These are phyloP conservation scores for Chlamydomonas eustigma DNA, from an alignment of 139 green algal species.

Conservation along the genomic window DNA sequence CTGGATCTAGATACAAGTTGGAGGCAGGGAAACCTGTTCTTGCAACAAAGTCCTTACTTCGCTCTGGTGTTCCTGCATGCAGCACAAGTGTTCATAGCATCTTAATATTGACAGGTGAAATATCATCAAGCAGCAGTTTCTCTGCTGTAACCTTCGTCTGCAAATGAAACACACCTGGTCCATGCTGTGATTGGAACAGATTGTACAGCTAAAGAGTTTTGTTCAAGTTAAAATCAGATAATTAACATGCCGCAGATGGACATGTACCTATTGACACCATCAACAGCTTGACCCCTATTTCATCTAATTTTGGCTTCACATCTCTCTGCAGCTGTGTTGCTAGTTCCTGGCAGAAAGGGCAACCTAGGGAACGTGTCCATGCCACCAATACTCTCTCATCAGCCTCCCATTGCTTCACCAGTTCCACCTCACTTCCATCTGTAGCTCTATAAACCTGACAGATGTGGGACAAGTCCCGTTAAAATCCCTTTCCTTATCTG, in stretches of 20 bases:
- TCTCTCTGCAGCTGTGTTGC: conserved; percentile 67
- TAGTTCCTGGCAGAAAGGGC: conserved; percentile 48
- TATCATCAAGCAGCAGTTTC: too few species aligned
- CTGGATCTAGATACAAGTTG: conserved; percentile 73
- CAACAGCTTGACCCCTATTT: conserved; percentile 55
- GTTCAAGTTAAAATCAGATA: too few species aligned
- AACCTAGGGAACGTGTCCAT: conserved; percentile 12
- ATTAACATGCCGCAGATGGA: too few species aligned
- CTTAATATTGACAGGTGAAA: too few species aligned
- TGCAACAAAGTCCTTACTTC: conserved; percentile 61
- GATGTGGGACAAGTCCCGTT: background rate
- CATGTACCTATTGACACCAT: conserved; percentile 57
- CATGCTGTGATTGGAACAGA: too few species aligned
- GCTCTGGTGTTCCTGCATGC: conserved; percentile 49
- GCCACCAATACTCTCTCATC: background rate
- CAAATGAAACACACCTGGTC: too few species aligned
- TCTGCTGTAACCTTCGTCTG: too few species aligned
- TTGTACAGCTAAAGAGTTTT: too few species aligned
- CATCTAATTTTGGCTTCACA: conserved; percentile 67
- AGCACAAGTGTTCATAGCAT: conserved; percentile 5
- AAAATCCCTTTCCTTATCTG: too few species aligned
- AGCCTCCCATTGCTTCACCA: conserved; percentile 6
- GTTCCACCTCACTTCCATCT: background rate
- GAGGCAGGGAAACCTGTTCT: conserved; percentile 64
- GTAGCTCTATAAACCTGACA: conserved; percentile 10